Evolutionary conservation across 768 basidiomycete genomes (phyloP).

Genomic region (Tricholoma hemisulphureum): DNA sequence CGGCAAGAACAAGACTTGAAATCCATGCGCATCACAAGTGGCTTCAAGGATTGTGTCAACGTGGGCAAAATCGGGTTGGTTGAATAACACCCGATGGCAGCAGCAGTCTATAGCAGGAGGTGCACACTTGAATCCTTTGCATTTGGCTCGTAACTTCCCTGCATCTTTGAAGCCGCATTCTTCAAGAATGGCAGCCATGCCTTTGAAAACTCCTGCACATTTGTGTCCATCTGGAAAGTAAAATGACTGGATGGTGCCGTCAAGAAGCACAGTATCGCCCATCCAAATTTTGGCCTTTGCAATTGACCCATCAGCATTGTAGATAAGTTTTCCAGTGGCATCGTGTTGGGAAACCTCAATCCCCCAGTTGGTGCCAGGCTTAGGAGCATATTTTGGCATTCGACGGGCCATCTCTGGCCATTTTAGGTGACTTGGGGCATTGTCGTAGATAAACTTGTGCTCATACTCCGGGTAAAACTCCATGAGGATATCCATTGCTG

Average conservation of each 20-base stretch:
- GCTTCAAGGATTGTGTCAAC: too few species aligned
- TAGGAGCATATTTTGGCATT: slow-evolving; percentile 10
- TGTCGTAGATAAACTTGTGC: too few species aligned
- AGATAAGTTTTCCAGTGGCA: slow-evolving; percentile 20
- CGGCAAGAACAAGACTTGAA: too few species aligned
- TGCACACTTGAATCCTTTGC: too few species aligned
- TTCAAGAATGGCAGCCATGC: background rate
- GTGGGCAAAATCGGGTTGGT: too few species aligned
- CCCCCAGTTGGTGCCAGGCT: slow-evolving; percentile 17
- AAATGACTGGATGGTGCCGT: slow-evolving; percentile 27
- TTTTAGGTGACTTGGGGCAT: too few species aligned
- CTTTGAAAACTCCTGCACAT: too few species aligned
- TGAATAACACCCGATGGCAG: background rate
- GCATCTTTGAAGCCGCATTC: background rate
- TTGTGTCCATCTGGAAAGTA: slow-evolving; percentile 24
- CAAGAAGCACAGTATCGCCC: slow-evolving; percentile 18
- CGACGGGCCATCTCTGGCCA: too few species aligned
- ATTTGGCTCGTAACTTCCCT: slow-evolving; percentile 5
- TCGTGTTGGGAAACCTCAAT: slow-evolving; percentile 12
- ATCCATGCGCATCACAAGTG: too few species aligned
- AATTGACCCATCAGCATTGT: slow-evolving; percentile 18
- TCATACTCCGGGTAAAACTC: too few species aligned
- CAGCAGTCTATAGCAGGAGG: too few species aligned
- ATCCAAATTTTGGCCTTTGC: slow-evolving; percentile 30
- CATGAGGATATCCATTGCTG: too few species aligned